A percentile compares a stretch with the other conserved stretches of the same genome.
These are phyloP conservation scores for Coelastrella sp. DNA, from an alignment of 139 green algal species.

Conservation along the genomic window DNA sequence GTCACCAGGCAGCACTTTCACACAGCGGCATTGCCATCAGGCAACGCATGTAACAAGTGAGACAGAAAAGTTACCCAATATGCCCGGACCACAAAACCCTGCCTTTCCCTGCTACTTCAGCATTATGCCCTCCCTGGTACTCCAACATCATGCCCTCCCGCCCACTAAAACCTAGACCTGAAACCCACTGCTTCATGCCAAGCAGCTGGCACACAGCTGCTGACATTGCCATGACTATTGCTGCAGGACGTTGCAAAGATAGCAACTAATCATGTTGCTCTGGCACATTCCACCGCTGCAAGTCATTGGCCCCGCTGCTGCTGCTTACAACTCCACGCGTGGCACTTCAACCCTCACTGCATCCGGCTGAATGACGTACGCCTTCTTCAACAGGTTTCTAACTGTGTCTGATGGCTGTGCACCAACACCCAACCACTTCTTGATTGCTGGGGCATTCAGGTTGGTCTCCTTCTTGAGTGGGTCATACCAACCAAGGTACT, in stretches of 20 bases:
- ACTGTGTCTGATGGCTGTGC: slow-evolving; percentile 93
- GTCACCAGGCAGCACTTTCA: too few species aligned
- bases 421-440: slow-evolving; percentile 92
- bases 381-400: slow-evolving; percentile 86
- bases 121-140: not conserved
- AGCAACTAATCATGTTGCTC: not conserved
- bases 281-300: not conserved
- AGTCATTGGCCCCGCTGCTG: not conserved
- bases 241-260: not conserved
- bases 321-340: slow-evolving; percentile 39
- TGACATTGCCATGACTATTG: not conserved
- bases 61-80: too few species aligned
- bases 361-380: slow-evolving; percentile 67
- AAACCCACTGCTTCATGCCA: not conserved
- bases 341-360: slow-evolving; percentile 51
- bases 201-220: not conserved
- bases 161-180: not conserved
- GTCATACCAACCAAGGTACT: slow-evolving; percentile 91
- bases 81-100: too few species aligned
- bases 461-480: slow-evolving; percentile 92
- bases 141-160: not conserved
- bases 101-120: not conserved
- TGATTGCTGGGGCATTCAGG: slow-evolving; percentile 95
- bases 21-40: too few species aligned
- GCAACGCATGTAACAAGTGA: too few species aligned